Conservation (phyloP, 352 stramenopile species). For the Phytophthora palmivora region DNA sequence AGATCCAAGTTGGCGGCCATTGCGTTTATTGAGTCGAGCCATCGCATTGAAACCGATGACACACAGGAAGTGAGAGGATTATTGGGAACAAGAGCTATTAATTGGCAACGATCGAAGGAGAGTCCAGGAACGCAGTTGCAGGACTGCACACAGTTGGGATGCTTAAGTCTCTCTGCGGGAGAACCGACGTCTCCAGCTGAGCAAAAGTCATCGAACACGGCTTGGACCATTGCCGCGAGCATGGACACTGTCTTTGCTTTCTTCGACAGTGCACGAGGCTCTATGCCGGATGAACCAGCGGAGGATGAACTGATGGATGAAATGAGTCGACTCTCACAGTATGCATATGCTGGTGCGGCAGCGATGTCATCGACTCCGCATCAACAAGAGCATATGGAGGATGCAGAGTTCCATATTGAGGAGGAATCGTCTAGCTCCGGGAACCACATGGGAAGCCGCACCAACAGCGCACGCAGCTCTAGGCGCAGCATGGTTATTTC, state of each 20-base stretch:
- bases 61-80: constrained; percentile 70
- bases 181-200: constrained; percentile 64
- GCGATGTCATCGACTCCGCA: constrained; percentile 58
- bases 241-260: constrained; percentile 90
- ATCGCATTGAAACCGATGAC: constrained; percentile 71
- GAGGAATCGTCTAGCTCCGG: constrained; percentile 17
- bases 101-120: constrained; percentile 83
- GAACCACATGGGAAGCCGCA: constrained; percentile 39
- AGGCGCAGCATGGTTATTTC: constrained; percentile 86
- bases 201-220: constrained; percentile 81
- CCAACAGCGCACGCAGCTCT: constrained; percentile 51
- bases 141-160: constrained; percentile 75
- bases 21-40: constrained; percentile 86
- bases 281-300: constrained; percentile 75
- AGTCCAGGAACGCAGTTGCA: constrained; percentile 71
- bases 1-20: constrained; percentile 72
- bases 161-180: constrained; percentile 77
- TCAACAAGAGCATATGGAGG: constrained; percentile 71
- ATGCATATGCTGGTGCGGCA: constrained; percentile 67
- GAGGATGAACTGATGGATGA: constrained; percentile 83
- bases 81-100: constrained; percentile 77
- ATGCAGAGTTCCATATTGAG: constrained; percentile 75
- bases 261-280: constrained; percentile 81
- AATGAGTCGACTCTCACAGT: constrained; percentile 79
- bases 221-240: constrained; percentile 83